Conservation (phyloP, 2,329 filamentous ascomycete genomes). For the Penicillium oxalicum region DNA sequence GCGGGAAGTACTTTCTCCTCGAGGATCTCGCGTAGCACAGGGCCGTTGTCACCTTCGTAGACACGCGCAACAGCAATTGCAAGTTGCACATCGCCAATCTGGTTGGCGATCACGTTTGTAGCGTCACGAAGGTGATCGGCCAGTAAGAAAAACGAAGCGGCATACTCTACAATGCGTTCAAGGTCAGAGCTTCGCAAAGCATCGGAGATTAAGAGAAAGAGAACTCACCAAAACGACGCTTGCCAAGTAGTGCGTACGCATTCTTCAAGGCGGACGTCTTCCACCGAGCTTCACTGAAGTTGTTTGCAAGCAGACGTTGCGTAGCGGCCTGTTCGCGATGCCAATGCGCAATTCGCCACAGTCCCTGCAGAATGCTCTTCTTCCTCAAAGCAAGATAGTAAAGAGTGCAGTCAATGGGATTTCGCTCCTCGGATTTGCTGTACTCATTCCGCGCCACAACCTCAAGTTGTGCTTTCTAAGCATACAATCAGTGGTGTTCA, state of each 20-base stretch:
- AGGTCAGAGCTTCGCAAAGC: neutral
- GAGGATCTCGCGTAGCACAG: slow-evolving; percentile 66
- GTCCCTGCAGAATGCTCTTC: slow-evolving; percentile 79
- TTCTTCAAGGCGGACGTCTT: slow-evolving; percentile 88
- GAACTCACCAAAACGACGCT: slow-evolving; percentile 69
- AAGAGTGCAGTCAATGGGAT: slow-evolving; percentile 83
- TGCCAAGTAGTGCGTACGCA: slow-evolving; percentile 88
- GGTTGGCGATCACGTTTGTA: slow-evolving; percentile 76
- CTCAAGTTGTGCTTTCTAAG: slow-evolving; percentile 72
- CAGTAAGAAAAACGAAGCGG: slow-evolving; percentile 89
- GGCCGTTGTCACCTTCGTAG: slow-evolving; percentile 78
- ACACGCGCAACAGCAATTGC: slow-evolving; percentile 82
- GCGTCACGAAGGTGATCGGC: slow-evolving; percentile 81
- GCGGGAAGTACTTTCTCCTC: slow-evolving; percentile 71
- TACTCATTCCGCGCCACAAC: slow-evolving; percentile 90
- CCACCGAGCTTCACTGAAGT: slow-evolving; percentile 84
- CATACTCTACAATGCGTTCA: slow-evolving; percentile 61
- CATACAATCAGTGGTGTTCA: neutral
- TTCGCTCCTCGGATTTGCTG: slow-evolving; percentile 76
- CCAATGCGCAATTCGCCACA: slow-evolving; percentile 93
- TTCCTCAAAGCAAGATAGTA: slow-evolving; percentile 88
- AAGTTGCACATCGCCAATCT: slow-evolving; percentile 81
- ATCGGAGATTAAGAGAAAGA: neutral
- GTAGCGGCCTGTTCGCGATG: slow-evolving; percentile 80
- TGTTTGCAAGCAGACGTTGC: slow-evolving; percentile 73